Base-by-base conservation (phyloP, 1,284 basidiomycete species). In the Fomitiporia mediterranea region DNA sequence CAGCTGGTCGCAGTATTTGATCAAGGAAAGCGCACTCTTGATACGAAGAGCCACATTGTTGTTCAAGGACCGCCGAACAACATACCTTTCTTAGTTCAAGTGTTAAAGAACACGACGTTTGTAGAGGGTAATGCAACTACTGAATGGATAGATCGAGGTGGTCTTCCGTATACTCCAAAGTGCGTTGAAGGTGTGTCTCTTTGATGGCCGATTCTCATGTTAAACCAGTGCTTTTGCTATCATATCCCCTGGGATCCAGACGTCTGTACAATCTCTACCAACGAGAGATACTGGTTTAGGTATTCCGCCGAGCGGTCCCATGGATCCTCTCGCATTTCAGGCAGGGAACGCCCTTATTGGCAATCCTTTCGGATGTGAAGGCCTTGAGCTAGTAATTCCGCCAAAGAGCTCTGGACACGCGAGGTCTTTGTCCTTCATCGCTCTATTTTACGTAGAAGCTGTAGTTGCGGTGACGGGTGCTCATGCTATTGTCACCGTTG, bases 251-350 rank as follows among this genome's bases (percentile, higher is more conserved):
- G 84, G 86, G 0, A 70, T 87, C 19, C 81, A 83, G 38, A 77
- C 78, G 1, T 79, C 81, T 0, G 72, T 89, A 0, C 87, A 89
- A 64, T 84, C 87, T 63, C 74, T 81, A 19, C 83, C 84, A 2
- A 81, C 81, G 1, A 74, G 87, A 13, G 68, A 66, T 0, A 71
- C 79, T 1, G 80, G 82, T 0, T 70, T 80, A 40, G 86, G 87
- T 11, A 77, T 89, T 7, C 87, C 87, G 0, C 75, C 72, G n/a
- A 80, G 81, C 56, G 87, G 87, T 0, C 81, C 85, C 0, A 82
- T 84, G 77, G 87, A 90, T 65, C 63, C 72, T 8, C 67, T 82
- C 5, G 80, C 84, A 0, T 81, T 86, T 64, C 70, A 76, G 39
- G 70, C 75, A 0, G 86, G 80, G 9, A 89, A 89, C 63, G 60